A percentile compares a stretch with the other conserved stretches of the same genome.
Evolutionary conservation across 2,329 filamentous ascomycete genomes (phyloP).

Genomic region (Clonostachys rosea): DNA sequence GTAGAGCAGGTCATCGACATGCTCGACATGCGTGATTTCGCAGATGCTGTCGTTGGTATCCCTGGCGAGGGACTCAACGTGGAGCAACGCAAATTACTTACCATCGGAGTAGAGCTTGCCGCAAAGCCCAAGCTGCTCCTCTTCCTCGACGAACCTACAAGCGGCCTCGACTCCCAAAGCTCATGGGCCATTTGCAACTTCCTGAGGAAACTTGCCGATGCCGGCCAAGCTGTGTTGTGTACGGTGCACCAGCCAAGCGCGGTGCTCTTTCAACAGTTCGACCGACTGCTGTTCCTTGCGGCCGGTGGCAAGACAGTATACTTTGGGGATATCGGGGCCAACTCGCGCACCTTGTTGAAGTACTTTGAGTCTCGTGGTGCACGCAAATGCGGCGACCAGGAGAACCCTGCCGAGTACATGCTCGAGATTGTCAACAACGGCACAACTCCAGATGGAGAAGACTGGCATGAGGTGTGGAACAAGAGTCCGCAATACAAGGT

Average conservation of each 20-base stretch:
- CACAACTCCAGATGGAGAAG: constrained; percentile 28
- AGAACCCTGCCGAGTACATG: constrained; percentile 71
- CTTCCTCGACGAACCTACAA: constrained; percentile 92
- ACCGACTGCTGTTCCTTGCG: constrained; percentile 49
- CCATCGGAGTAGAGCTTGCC: constrained; percentile 90
- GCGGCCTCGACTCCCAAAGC: constrained; percentile 83
- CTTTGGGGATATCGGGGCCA: constrained; percentile 71
- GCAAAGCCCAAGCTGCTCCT: constrained; percentile 86
- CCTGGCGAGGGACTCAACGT: constrained; percentile 31
- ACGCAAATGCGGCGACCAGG: constrained; percentile 48
- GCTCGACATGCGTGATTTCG: constrained; percentile 45
- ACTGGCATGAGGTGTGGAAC: constrained; percentile 69
- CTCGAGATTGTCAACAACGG: constrained; percentile 44
- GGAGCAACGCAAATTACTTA: constrained; percentile 60
- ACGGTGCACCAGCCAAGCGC: constrained; percentile 45
- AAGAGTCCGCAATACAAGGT: constrained; percentile 42
- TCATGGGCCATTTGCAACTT: constrained; percentile 78
- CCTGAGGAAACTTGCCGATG: constrained; percentile 53
- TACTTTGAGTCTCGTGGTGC: constrained; percentile 63
- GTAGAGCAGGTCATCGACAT: constrained; percentile 46
- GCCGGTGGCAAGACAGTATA: constrained; percentile 52
- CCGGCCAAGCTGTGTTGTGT: constrained; percentile 41
- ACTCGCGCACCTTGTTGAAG: constrained; percentile 27
- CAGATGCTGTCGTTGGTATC: constrained; percentile 40
- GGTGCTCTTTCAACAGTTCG: constrained; percentile 39